Conservation (phyloP, 2,329 filamentous ascomycete genomes). For the Cladosporium sp. region DNA sequence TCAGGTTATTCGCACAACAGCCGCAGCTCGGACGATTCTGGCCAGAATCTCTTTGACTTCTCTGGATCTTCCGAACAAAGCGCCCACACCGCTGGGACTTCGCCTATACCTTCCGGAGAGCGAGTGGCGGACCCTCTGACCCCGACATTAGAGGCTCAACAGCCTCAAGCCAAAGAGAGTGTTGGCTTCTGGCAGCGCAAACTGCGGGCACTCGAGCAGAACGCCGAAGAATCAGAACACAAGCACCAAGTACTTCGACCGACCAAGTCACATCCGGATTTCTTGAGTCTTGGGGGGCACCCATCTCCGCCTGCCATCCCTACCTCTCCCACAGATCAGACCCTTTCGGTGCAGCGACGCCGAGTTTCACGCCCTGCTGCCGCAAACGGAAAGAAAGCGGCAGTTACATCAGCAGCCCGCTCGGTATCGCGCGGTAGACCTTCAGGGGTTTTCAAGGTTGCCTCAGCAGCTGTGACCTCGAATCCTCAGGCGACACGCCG, state of each 20-base stretch:
- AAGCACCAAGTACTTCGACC: slow-evolving; percentile 35
- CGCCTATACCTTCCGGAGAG: slow-evolving; percentile 47
- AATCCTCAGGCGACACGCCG: slow-evolving; percentile 24
- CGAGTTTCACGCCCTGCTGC: slow-evolving; percentile 19
- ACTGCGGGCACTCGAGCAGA: slow-evolving; percentile 48
- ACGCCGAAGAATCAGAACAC: slow-evolving; percentile 41
- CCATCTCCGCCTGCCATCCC: slow-evolving; percentile 32
- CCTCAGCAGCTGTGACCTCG: slow-evolving; percentile 20
- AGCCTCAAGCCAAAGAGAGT: slow-evolving; percentile 38
- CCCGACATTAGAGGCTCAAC: slow-evolving; percentile 22
- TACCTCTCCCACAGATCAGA: slow-evolving; percentile 27
- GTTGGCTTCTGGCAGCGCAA: slow-evolving; percentile 53
- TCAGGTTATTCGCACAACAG: slow-evolving; percentile 44
- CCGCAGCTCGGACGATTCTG: slow-evolving; percentile 46
- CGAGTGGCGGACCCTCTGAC: slow-evolving; percentile 11
- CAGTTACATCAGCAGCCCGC: slow-evolving; percentile 24
- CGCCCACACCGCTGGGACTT: slow-evolving; percentile 41
- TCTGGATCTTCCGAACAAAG: slow-evolving; percentile 49
- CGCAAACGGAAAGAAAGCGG: slow-evolving; percentile 27
- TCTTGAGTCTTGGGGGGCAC: slow-evolving; percentile 32
- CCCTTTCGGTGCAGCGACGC: slow-evolving; percentile 25
- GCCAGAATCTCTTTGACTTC: slow-evolving; percentile 45
- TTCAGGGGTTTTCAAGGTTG: slow-evolving; percentile 27
- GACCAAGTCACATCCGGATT: slow-evolving; percentile 32
- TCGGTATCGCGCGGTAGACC: slow-evolving; percentile 31